phyloP scores from a whole-genome alignment of 495 filamentous ascomycete species.

The Aspergillus avenaceus region DNA sequence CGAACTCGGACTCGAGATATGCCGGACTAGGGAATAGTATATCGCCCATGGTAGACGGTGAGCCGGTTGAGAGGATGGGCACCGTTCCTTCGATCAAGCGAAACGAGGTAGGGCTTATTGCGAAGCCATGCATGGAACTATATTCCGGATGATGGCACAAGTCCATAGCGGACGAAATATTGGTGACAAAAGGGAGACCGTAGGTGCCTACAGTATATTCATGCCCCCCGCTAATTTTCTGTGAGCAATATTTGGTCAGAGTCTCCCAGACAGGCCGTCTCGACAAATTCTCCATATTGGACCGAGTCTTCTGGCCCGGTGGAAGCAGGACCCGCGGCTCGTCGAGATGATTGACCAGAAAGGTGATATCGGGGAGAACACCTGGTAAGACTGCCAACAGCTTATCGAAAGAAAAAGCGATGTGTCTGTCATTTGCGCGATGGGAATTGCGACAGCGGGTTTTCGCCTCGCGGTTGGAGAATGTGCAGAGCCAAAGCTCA shows the following conservation, averaged over 20 bases:
- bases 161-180: not conserved
- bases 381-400: not conserved
- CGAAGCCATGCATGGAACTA: slow-evolving; percentile 3
- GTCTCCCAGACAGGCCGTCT: slow-evolving; percentile 1
- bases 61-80: slow-evolving; percentile 6
- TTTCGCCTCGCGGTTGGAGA: not conserved
- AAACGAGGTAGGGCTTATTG: slow-evolving; percentile 6
- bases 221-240: no score
- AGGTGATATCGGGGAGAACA: slow-evolving; percentile 2
- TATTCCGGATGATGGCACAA: slow-evolving; percentile 10
- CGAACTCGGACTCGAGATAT: slow-evolving; percentile 4
- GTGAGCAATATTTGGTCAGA: slow-evolving; percentile 4
- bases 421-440: slow-evolving; percentile 4
- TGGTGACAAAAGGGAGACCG: slow-evolving; percentile 5
- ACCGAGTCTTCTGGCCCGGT: not conserved
- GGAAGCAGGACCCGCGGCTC: slow-evolving; percentile 6
- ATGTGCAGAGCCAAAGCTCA: slow-evolving; percentile 6
- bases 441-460: not conserved
- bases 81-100: slow-evolving; percentile 1
- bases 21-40: slow-evolving; percentile 8
- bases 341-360: slow-evolving; percentile 11
- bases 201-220: not conserved
- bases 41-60: slow-evolving; percentile 7
- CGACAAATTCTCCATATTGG: not conserved
- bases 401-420: not conserved